Evolutionary conservation across 352 stramenopile genomes (phyloP).

Genomic region (Achlya hypogyna): DNA sequence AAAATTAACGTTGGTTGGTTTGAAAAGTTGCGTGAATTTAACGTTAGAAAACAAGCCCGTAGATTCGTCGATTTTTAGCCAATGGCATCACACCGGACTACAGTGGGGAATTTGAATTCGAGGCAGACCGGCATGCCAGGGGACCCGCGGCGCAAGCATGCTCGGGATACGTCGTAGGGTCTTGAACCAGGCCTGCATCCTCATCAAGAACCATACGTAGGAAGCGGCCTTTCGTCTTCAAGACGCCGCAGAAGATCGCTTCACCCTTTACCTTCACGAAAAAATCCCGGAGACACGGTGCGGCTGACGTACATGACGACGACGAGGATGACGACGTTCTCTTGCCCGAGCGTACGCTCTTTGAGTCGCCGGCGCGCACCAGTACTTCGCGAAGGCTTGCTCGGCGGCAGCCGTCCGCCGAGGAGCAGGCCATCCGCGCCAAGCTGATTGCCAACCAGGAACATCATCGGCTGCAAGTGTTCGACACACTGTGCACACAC

Average conservation of each 20-base stretch:
- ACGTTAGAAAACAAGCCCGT: no score
- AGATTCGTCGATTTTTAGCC: slow-evolving; percentile 9
- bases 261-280: slow-evolving; percentile 17
- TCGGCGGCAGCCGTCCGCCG: neutral
- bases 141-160: neutral
- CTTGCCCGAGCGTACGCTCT: neutral
- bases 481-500: slow-evolving; percentile 1
- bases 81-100: neutral
- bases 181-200: neutral
- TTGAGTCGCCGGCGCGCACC: neutral
- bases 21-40: no score
- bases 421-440: neutral
- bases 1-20: no score
- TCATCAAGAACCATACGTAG: neutral
- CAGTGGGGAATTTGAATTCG: slow-evolving; percentile 1
- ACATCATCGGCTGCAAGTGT: neutral
- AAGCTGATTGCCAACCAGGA: neutral
- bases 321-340: neutral
- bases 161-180: neutral
- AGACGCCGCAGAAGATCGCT: slow-evolving; percentile 13
- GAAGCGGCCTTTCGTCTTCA: slow-evolving; percentile 17
- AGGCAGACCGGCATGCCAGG: neutral
- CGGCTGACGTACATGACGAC: neutral
- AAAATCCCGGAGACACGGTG: neutral
- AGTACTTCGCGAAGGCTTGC: neutral